Conservation (phyloP, 495 filamentous ascomycete genomes). For the Amphirosellinia nigrospora region DNA sequence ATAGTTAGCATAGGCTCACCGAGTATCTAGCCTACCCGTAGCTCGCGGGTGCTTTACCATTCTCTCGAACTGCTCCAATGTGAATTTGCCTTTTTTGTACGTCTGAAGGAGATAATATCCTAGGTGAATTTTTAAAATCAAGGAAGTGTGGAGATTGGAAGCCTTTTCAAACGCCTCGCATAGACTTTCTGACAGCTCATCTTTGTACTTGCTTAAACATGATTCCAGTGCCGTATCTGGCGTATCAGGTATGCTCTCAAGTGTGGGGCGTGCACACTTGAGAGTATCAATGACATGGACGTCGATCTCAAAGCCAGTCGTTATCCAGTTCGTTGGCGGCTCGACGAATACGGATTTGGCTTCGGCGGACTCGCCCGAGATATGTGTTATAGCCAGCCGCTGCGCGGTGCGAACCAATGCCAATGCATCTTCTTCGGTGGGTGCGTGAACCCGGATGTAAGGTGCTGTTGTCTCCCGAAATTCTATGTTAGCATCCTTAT, state of each 20-base stretch:
- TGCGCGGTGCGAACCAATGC: conserved; percentile 35
- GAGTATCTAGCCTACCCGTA: conserved; percentile 40
- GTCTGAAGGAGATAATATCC: conserved; percentile 58
- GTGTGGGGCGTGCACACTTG: conserved; percentile 20
- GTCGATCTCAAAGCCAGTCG: conserved; percentile 25
- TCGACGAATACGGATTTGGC: conserved; percentile 30
- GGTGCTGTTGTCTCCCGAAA: conserved; percentile 18
- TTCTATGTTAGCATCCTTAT: conserved; percentile 17
- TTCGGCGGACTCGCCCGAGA: conserved; percentile 24
- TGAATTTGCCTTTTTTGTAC: conserved; percentile 52
- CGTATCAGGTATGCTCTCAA: neutral
- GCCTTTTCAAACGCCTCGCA: conserved; percentile 33
- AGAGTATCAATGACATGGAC: conserved; percentile 19
- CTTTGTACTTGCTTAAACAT: conserved; percentile 17
- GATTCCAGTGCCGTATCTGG: neutral
- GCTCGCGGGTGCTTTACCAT: conserved; percentile 49
- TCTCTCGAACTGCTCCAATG: conserved; percentile 55
- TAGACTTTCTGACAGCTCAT: conserved; percentile 29
- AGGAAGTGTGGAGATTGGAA: conserved; percentile 36
- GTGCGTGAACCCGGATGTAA: conserved; percentile 27
- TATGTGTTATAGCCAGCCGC: conserved; percentile 31
- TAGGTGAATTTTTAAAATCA: conserved; percentile 63
- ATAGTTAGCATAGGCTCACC: conserved; percentile 36
- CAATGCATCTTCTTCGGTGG: conserved; percentile 19
- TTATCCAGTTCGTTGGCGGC: conserved; percentile 22